Conservation (phyloP, 345 rosid species). For the Boechera stricta region DNA sequence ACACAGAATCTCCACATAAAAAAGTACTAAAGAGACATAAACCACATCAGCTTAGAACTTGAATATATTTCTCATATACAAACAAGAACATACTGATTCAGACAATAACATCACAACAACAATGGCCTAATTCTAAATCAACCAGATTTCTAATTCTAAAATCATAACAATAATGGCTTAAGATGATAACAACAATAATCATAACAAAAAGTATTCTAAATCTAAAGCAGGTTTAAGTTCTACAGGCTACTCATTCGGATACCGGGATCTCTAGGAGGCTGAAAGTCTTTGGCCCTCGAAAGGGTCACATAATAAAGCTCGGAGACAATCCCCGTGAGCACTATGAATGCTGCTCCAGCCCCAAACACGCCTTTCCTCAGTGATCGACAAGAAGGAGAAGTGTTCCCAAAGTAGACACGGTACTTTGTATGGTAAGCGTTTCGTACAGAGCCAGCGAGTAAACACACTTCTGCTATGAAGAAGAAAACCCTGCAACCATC, state of each 20-base stretch:
- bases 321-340: constrained; percentile 76
- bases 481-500: constrained; percentile 75
- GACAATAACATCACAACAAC: constrained; percentile 19
- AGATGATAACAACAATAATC: constrained; percentile 24
- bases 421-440: constrained; percentile 91
- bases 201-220: not conserved
- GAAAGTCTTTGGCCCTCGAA: constrained; percentile 58
- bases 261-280: constrained; percentile 60
- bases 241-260: constrained; percentile 79
- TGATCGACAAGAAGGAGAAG: constrained; percentile 54
- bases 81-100: constrained; percentile 8
- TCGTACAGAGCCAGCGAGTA: constrained; percentile 82
- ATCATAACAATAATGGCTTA: not conserved
- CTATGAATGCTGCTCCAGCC: constrained; percentile 86
- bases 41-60: constrained; percentile 8
- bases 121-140: constrained; percentile 6
- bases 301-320: constrained; percentile 77
- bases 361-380: constrained; percentile 87
- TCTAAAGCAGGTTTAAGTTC: constrained; percentile 22
- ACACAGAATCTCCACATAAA: constrained; percentile 4
- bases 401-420: constrained; percentile 42
- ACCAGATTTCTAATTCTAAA: not conserved
- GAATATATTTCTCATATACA: constrained; percentile 23
- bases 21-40: not conserved
- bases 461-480: constrained; percentile 78